These are phyloP conservation scores for Prunus mongolica DNA, from an alignment of 306 rosid genomes.

Conservation along the genomic window DNA sequence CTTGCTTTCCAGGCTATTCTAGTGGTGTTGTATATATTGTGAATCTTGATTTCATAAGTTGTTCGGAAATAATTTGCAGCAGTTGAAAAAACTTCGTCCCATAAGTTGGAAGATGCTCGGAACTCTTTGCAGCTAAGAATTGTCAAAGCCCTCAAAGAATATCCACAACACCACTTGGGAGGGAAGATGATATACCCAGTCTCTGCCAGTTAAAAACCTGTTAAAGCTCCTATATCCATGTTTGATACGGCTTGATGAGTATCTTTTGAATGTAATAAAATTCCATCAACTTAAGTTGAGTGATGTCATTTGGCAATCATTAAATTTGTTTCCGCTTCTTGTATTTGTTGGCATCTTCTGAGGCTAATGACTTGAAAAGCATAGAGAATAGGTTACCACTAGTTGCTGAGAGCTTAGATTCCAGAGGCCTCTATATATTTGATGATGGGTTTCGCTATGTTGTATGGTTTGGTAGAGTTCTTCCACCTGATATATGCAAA, in stretches of 20 bases:
- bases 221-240: constrained; percentile 86
- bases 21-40: constrained; percentile 8
- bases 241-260: constrained; percentile 74
- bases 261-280: constrained; percentile 63
- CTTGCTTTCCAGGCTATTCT: constrained; percentile 64
- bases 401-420: constrained; percentile 77
- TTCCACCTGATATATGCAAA: constrained; percentile 65
- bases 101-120: constrained; percentile 89
- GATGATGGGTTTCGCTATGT: constrained; percentile 81
- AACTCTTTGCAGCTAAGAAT: constrained; percentile 73
- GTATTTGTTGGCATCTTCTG: constrained; percentile 46
- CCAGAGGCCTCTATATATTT: constrained; percentile 77
- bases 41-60: constrained; percentile 27
- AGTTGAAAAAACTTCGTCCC: constrained; percentile 77
- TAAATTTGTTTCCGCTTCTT: constrained; percentile 27
- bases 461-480: constrained; percentile 88
- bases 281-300: constrained; percentile 12
- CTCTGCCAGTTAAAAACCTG: constrained; percentile 73
- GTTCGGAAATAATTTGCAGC: constrained; percentile 56
- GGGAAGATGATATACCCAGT: constrained; percentile 94
- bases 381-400: constrained; percentile 73
- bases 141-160: constrained; percentile 81
- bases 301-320: constrained; percentile 7
- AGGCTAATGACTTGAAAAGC: constrained; percentile 46
- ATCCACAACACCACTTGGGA: constrained; percentile 86